A percentile compares a stretch with the other conserved stretches of the same genome.
Evolutionary conservation across 1,284 basidiomycete genomes (phyloP).

Genomic region (Psilocybe mexicana): DNA sequence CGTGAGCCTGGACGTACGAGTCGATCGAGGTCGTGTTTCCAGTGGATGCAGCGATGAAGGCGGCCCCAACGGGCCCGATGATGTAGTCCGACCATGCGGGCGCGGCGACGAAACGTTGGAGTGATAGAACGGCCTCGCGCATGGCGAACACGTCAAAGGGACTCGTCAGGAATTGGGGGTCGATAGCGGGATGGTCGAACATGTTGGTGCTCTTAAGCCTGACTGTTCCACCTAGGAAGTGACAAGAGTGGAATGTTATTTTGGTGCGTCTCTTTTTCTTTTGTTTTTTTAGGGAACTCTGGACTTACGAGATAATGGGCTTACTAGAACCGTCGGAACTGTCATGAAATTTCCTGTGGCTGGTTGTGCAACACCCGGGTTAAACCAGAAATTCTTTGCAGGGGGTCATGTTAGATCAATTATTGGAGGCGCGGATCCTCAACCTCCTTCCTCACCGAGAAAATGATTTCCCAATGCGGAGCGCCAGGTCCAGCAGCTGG

Average conservation of each 20-base stretch:
- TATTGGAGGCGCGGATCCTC: background rate
- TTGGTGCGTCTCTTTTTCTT: background rate
- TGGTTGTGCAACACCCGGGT: background rate
- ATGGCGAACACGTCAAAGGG: conserved; percentile 26
- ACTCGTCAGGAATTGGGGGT: conserved; percentile 33
- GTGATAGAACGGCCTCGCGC: conserved; percentile 25
- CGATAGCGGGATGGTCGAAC: conserved; percentile 35
- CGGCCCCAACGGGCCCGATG: conserved; percentile 18
- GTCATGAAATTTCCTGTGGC: conserved; percentile 3
- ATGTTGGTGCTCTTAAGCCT: conserved; percentile 30
- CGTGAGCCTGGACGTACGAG: conserved; percentile 33
- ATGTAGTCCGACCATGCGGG: conserved; percentile 32
- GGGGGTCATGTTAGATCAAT: conserved; percentile 10
- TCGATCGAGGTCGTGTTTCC: conserved; percentile 39
- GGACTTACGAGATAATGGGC: conserved; percentile 7
- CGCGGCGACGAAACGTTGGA: conserved; percentile 27
- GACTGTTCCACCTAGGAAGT: conserved; percentile 22
- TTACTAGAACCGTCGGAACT: conserved; percentile 1
- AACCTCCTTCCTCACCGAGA: conserved; percentile 22
- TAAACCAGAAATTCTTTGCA: conserved; percentile 9
- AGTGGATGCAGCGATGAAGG: conserved; percentile 20
- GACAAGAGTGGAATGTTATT: background rate
- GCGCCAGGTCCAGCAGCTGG: conserved; percentile 30
- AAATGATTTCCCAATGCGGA: conserved; percentile 32
- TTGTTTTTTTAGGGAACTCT: background rate